Evolutionary conservation across 176 grass and related monocot species (phyloP).

Genomic region (Poa pratensis): DNA sequence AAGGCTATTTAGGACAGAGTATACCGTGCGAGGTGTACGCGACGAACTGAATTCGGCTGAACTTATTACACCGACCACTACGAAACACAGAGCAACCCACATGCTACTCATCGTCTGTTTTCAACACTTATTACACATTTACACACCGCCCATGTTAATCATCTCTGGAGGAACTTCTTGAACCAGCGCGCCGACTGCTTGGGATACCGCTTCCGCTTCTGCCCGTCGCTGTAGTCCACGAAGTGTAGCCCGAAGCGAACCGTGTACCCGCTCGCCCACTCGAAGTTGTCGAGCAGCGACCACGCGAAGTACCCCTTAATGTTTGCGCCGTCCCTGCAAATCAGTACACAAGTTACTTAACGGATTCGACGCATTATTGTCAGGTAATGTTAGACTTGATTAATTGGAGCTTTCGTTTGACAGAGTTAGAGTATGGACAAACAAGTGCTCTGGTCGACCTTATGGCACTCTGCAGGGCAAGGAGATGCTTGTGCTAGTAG

Average conservation of each 20-base stretch:
- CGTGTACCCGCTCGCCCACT: conserved; percentile 53
- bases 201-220: conserved; percentile 50
- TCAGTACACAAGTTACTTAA: not conserved
- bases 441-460: conserved; percentile 30
- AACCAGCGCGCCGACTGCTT: conserved; percentile 57
- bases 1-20: too few species aligned
- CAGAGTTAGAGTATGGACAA: not conserved
- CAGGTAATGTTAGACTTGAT: not conserved
- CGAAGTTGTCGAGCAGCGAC: conserved; percentile 64
- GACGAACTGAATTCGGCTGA: too few species aligned
- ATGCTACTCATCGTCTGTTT: not conserved
- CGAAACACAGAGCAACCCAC: not conserved
- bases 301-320: conserved; percentile 64
- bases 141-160: not conserved
- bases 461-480: conserved; percentile 44
- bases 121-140: not conserved
- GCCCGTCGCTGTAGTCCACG: conserved; percentile 43
- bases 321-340: conserved; percentile 49
- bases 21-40: too few species aligned
- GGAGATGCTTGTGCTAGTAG: conserved; percentile 52
- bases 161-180: conserved; percentile 40
- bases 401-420: not conserved
- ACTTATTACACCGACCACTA: not conserved
- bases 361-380: not conserved
- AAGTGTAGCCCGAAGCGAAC: conserved; percentile 53